A percentile compares a stretch with the other conserved stretches of the same genome.
These are phyloP conservation scores for Psilocybe cyanescens DNA, from an alignment of 768 basidiomycete genomes.

Conservation along the genomic window DNA sequence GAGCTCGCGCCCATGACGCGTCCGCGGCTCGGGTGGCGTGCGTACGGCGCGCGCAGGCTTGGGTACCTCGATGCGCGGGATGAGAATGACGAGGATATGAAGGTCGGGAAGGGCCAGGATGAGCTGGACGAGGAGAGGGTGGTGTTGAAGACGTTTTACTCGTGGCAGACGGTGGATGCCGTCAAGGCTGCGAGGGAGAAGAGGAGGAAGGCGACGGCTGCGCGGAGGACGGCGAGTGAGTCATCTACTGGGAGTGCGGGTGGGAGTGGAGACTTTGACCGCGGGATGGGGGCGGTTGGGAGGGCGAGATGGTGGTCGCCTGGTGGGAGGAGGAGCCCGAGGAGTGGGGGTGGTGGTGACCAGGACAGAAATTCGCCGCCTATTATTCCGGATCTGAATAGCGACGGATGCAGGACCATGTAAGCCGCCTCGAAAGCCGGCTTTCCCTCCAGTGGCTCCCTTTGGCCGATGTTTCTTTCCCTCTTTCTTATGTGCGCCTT, in stretches of 20 bases:
- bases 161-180: slow-evolving; percentile 85
- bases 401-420: slow-evolving; percentile 74
- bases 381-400: slow-evolving; percentile 47
- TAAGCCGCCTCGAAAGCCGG: slow-evolving; percentile 31
- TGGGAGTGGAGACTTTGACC: slow-evolving; percentile 36
- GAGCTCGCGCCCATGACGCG: slow-evolving; percentile 63
- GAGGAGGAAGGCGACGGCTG: slow-evolving; percentile 51
- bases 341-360: slow-evolving; percentile 16
- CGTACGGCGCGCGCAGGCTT: slow-evolving; percentile 72
- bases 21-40: slow-evolving; percentile 74
- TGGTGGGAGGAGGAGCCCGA: slow-evolving; percentile 41
- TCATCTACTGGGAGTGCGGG: slow-evolving; percentile 25
- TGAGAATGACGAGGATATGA: slow-evolving; percentile 61
- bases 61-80: slow-evolving; percentile 75
- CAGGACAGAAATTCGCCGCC: slow-evolving; percentile 57
- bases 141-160: slow-evolving; percentile 83
- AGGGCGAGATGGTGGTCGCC: slow-evolving; percentile 60
- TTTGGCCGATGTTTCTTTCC: background rate
- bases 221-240: slow-evolving; percentile 47
- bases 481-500: background rate
- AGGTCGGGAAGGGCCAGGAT: slow-evolving; percentile 77
- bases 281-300: slow-evolving; percentile 23
- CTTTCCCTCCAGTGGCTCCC: too few species aligned
- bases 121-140: slow-evolving; percentile 78
- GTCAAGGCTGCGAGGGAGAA: slow-evolving; percentile 71